Evolutionary conservation across 192 early-diverging fungal genomes (phyloP).

Genomic region (Backusella mclennaniae): DNA sequence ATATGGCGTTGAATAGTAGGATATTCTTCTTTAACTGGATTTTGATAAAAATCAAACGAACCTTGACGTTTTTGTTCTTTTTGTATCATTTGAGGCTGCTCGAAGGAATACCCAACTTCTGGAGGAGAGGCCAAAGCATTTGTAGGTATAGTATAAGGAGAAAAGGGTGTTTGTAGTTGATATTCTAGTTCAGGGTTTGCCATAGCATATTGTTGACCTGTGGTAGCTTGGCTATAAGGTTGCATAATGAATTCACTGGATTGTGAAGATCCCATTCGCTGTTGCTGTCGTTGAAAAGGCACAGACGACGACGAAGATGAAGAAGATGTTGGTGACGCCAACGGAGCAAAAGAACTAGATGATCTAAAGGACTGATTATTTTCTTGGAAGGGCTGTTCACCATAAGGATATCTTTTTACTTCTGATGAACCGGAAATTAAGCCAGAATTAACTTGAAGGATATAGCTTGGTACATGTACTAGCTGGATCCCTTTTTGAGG

Average conservation of each 20-base stretch:
- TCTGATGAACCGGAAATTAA: not conserved
- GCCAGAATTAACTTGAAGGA: constrained; percentile 17
- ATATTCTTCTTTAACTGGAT: constrained; percentile 5
- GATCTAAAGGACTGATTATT: constrained; percentile 1
- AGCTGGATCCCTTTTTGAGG: constrained; percentile 21
- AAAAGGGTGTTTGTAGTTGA: constrained; percentile 9
- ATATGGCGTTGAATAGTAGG: constrained; percentile 5
- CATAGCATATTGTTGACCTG: not conserved
- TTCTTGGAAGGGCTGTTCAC: not conserved
- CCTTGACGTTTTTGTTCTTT: not conserved
- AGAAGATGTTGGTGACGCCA: constrained; percentile 23
- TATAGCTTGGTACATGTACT: constrained; percentile 22
- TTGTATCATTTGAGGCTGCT: not conserved
- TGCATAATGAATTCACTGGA: not conserved
- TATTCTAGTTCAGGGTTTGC: not conserved
- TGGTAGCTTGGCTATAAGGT: not conserved
- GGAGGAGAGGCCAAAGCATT: constrained; percentile 9
- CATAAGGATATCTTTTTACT: not conserved
- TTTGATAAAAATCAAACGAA: not conserved
- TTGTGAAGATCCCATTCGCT: not conserved
- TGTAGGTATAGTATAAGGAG: constrained; percentile 13
- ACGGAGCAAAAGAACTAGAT: not conserved
- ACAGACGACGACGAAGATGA: not conserved
- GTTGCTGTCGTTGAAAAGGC: constrained; percentile 10
- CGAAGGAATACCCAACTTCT: constrained; percentile 10